Base-by-base conservation (phyloP, 768 basidiomycete genomes). In the Glaciozyma martinii region DNA sequence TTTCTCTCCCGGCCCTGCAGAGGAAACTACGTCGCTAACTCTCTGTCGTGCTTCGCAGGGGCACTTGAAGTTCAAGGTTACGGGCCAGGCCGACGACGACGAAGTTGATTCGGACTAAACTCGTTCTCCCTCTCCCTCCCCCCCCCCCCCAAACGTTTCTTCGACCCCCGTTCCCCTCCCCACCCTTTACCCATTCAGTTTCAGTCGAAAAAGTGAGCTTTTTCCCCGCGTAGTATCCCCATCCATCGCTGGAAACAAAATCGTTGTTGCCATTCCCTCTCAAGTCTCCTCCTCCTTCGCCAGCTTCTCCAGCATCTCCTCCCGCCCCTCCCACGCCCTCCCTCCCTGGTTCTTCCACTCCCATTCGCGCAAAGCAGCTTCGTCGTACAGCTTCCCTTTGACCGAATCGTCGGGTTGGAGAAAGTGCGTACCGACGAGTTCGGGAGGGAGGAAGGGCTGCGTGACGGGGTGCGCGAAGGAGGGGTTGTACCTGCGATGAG, bases 401-500 rank as follows among this genome's bases (percentile, higher is more conserved):
- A 64, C 1, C 21, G 37, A 29, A 1, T 46, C 56, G 33, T 66
- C 62, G 50, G 57, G 58, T 6, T 33, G 47, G 19, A 66, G 46
- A 46, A 66, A 66, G 23, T 30, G 25, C 30, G 61, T 74, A 74
- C 76, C 79, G 53, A 77, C 73, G 19, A 85, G 74, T 33, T 80
- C 76, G 25, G 76, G 66, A 5, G 86, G 87, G 18, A 87, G 75
- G 75, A 83, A 86, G 27, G 81, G 80, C 69, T 88, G 82, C 60
- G 80, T 75, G 46, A 87, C 85, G 0, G 87, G 86, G 74, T 88
- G 86, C 16, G 82, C 82, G 66, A 42, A 67, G 10, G 25, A 30
- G 19, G 73, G 73, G 10, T 72, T 59, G 65, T 74, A 72, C 7
- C 37, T 88, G 86, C 18, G 82, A 82, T 65, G 37, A 67, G 7